A percentile compares a stretch with the other conserved stretches of the same genome.
Conservation (phyloP, 129 eudicot species). For the Daucus carota region DNA sequence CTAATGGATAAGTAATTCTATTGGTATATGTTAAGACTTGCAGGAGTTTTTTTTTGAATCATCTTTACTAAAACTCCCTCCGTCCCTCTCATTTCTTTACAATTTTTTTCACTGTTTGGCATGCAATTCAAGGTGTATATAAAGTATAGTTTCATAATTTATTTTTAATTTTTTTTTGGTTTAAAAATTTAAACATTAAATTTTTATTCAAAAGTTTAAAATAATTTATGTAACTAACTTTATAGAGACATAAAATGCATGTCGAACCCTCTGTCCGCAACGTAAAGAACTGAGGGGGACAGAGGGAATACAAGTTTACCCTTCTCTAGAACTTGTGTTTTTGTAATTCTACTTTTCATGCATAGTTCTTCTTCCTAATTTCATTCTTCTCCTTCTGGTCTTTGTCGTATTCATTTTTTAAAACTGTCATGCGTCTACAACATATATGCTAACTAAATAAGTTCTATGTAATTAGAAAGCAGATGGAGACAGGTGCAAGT, state of each 20-base stretch:
- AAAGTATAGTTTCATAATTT: no score
- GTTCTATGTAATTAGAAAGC: slow-evolving; percentile 45
- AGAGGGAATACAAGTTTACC: background rate
- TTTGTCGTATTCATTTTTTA: background rate
- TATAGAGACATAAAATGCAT: no score
- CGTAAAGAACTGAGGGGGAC: no score
- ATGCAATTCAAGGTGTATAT: no score
- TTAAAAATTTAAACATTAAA: no score
- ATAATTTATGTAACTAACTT: no score
- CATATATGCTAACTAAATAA: background rate
- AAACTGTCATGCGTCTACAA: background rate
- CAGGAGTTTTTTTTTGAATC: background rate
- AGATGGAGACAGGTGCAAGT: slow-evolving; percentile 77
- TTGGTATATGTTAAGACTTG: background rate
- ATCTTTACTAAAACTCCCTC: background rate
- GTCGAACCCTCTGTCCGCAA: no score
- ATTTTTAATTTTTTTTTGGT: no score
- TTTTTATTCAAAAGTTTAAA: no score
- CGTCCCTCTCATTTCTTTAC: no score
- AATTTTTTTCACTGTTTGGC: no score
- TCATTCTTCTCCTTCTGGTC: background rate
- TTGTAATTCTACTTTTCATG: background rate
- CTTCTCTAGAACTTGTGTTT: background rate
- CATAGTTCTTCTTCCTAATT: background rate
- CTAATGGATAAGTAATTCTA: background rate